These are phyloP conservation scores for Hypsizygus marmoreus DNA, from an alignment of 768 basidiomycete species.

Conservation along the genomic window DNA sequence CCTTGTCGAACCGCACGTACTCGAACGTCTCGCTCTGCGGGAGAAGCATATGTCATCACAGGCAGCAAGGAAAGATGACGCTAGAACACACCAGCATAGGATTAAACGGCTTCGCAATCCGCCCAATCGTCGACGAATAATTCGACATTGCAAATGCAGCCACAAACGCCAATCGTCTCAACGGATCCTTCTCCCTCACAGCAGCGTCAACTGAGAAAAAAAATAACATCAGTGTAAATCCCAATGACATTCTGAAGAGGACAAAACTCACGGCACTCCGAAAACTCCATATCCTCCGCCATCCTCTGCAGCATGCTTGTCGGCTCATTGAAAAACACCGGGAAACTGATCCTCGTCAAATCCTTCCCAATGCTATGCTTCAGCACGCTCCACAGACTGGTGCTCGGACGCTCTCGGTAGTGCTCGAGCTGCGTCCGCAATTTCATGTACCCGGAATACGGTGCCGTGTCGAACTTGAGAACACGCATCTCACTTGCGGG, in stretches of 20 bases:
- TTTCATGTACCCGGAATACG: constrained; percentile 70
- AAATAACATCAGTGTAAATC: constrained; percentile 7
- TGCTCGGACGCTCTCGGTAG: constrained; percentile 80
- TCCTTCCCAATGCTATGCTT: constrained; percentile 97
- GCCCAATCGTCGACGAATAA: constrained; percentile 93
- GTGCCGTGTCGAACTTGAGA: constrained; percentile 24
- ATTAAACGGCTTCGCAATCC: constrained; percentile 97
- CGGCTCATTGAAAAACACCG: constrained; percentile 91
- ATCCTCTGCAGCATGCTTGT: constrained; percentile 97
- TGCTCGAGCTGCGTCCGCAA: constrained; percentile 64
- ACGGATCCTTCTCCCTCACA: constrained; percentile 70
- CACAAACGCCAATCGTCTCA: constrained; percentile 86
- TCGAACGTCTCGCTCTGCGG: constrained; percentile 89
- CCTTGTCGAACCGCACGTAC: constrained; percentile 83
- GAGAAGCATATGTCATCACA: neutral
- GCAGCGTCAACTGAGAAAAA: constrained; percentile 77
- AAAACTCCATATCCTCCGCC: constrained; percentile 99
- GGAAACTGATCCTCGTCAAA: constrained; percentile 92
- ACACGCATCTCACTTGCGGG: constrained; percentile 24
- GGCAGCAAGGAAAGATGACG: neutral
- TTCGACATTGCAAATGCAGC: constrained; percentile 98
- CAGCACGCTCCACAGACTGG: constrained; percentile 92
- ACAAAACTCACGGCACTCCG: constrained; percentile 74
- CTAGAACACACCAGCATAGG: constrained; percentile 78
- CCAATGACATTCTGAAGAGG: constrained; percentile 4